Evolutionary conservation across 805 yeast genomes (phyloP), one percentile per base, ranked within the genome.

Genomic region (Ogataea nonfermentans): DNA sequence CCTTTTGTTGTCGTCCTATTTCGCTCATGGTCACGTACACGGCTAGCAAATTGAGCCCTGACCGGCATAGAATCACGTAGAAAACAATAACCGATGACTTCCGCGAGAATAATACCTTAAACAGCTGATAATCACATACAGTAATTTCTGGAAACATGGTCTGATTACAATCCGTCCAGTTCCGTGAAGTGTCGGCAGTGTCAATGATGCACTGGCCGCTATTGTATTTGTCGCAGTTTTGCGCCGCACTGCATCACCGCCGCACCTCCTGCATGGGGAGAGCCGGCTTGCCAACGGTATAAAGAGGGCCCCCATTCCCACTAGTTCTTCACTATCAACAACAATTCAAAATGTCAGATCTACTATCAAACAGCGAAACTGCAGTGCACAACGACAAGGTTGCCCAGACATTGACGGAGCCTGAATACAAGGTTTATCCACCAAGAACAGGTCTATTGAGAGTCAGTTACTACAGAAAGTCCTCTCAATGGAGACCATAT

Each of bases 401-500:
- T 34, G n/a, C 41, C 7, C 23, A 28, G 10, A 24, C 20, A 6
- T 24, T 37, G 5, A 36, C 39, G 13, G 43, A 34, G 12, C 48
- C 52, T 4, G 54, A 52, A 22, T 43, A 37, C 32, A 46, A 58
- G 35, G 55, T 67, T 5, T 55, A 65, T 31, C 70, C 68, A 36
- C 73, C 73, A 32, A 55, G 73, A 48, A 61, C 65, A 11, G 65
- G 65, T 37, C 43, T 47, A 20, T 56, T 74, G 47, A 67, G 69
- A 53, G 70, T 72, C 11, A 70, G 67, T 40, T 58, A 64, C 42
- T 72, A 76, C 44, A 63, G 68, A 14, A 60, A 66, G 41, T 70
- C 80, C 5, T 42, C 47, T 24, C 42, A 48, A 12, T 55, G 61
- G 35, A 71, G 78, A 52, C 70, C 65, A 42, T 69, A 63, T 45